Conservation (phyloP, 2,329 filamentous ascomycete species). For the Aphanocladium album region DNA sequence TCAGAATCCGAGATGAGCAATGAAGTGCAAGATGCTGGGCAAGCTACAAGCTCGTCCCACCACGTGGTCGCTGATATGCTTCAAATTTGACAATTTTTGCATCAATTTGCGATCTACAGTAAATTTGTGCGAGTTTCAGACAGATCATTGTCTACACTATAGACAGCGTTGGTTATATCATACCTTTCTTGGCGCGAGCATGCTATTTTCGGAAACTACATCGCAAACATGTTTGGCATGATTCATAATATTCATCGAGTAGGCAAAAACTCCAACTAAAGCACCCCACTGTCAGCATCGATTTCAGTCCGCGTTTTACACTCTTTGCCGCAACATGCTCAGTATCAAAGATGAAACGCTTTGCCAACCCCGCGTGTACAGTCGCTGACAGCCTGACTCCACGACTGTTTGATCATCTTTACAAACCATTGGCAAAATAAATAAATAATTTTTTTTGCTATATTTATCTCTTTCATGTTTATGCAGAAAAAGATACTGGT, state of each 20-base stretch:
- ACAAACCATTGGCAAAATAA: neutral
- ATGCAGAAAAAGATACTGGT: too few species aligned
- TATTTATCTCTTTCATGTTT: neutral
- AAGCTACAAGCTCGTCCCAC: too few species aligned
- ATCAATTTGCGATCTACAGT: too few species aligned
- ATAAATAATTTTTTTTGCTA: neutral
- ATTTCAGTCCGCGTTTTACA: neutral
- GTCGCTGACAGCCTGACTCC: neutral
- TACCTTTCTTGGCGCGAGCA: too few species aligned
- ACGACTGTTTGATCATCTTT: neutral
- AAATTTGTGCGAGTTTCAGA: neutral
- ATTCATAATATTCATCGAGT: neutral
- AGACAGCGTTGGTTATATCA: neutral
- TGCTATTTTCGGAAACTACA: too few species aligned
- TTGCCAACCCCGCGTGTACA: neutral
- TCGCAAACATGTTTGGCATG: neutral
- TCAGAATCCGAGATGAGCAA: too few species aligned
- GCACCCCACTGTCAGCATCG: neutral
- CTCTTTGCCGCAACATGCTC: neutral
- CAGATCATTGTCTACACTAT: neutral
- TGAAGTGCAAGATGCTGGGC: too few species aligned
- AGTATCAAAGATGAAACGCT: constrained; percentile 8
- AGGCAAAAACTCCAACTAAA: neutral
- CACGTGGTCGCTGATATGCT: neutral
- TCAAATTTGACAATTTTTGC: neutral